Conservation (phyloP, 2,329 filamentous ascomycete genomes). For the Hypoxylon sp. region DNA sequence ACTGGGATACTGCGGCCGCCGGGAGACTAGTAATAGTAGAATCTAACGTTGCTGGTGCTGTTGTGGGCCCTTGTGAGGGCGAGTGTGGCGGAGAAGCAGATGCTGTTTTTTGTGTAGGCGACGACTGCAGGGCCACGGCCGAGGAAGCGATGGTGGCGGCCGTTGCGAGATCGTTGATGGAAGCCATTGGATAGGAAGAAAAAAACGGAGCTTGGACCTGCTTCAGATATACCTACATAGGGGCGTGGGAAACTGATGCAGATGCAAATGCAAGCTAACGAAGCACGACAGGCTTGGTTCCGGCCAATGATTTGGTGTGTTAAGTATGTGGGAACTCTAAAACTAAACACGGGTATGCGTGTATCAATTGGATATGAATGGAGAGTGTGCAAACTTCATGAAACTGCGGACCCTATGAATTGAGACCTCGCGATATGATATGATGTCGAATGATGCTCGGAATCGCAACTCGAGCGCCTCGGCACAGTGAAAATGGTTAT, state of each 20-base stretch:
- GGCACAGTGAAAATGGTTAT: background rate
- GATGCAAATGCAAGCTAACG: background rate
- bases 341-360: slow-evolving; percentile 21
- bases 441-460: slow-evolving; percentile 36
- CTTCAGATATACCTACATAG: background rate
- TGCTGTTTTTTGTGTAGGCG: slow-evolving; percentile 33
- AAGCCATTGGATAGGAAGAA: slow-evolving; percentile 52
- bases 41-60: slow-evolving; percentile 6
- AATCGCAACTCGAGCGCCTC: slow-evolving; percentile 21
- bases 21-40: slow-evolving; percentile 1
- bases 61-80: slow-evolving; percentile 16
- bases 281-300: slow-evolving; percentile 21
- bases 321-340: slow-evolving; percentile 9
- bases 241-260: background rate
- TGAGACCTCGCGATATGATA: slow-evolving; percentile 26
- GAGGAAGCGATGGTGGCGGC: slow-evolving; percentile 60
- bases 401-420: slow-evolving; percentile 21
- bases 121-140: slow-evolving; percentile 47
- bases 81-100: slow-evolving; percentile 34
- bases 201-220: no score
- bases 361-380: slow-evolving; percentile 37
- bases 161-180: slow-evolving; percentile 63
- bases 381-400: slow-evolving; percentile 1
- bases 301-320: slow-evolving; percentile 16
- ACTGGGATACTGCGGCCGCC: background rate